These are phyloP conservation scores for Erigeron canadensis DNA, from an alignment of 129 eudicot species.

Conservation along the genomic window DNA sequence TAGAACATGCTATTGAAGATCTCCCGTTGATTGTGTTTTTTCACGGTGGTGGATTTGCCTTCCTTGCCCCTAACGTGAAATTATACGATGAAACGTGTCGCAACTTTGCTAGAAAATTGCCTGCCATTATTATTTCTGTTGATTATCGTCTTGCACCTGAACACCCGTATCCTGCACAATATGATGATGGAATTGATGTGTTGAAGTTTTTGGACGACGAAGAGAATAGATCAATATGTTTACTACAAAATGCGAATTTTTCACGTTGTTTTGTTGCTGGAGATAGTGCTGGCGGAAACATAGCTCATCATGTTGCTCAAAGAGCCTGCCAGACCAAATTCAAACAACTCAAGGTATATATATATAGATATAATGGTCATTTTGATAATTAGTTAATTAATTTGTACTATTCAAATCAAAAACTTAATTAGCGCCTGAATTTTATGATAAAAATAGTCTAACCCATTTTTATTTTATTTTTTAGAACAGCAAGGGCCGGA, in stretches of 20 bases:
- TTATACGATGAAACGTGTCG: neutral
- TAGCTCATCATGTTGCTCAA: too few relatives aligned
- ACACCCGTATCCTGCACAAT: neutral
- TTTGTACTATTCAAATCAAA: too few relatives aligned
- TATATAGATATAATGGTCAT: too few relatives aligned
- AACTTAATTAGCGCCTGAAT: too few relatives aligned
- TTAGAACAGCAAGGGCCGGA: too few relatives aligned
- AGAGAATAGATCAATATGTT: neutral
- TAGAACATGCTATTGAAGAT: neutral
- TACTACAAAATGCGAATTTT: neutral
- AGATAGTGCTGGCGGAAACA: neutral
- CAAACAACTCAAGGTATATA: too few relatives aligned
- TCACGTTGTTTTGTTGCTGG: neutral
- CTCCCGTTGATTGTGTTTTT: neutral
- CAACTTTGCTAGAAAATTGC: neutral
- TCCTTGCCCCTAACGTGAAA: neutral
- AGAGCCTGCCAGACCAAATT: too few relatives aligned
- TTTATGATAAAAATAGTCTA: too few relatives aligned
- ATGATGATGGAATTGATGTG: constrained; percentile 1
- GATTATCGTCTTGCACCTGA: constrained; percentile 10
- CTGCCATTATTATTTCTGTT: neutral
- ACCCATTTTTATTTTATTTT: too few relatives aligned
- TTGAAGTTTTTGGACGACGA: neutral
- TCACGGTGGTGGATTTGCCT: constrained; percentile 12
- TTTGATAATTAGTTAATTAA: too few relatives aligned